Conservation (phyloP, 192 early-diverging fungal species). For the Phlyctochytrium bullatum region DNA sequence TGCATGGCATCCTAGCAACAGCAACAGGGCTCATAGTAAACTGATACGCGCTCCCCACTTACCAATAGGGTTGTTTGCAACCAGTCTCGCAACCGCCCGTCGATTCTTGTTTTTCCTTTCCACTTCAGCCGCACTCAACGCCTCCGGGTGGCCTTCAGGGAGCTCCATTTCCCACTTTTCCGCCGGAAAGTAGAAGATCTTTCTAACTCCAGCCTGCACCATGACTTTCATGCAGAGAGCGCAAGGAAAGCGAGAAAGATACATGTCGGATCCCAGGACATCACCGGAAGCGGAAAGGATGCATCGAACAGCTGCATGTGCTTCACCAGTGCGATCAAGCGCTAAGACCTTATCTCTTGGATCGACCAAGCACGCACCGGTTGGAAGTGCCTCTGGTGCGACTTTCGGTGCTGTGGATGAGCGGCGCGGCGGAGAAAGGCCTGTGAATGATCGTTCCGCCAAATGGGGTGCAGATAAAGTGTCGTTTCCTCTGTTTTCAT, state of each 20-base stretch:
- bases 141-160: not conserved
- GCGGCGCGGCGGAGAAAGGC: not conserved
- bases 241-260: slow-evolving; percentile 42
- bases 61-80: slow-evolving; percentile 42
- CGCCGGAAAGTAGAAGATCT: slow-evolving; percentile 42
- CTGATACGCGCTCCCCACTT: slow-evolving; percentile 1
- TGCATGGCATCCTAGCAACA: too few species aligned
- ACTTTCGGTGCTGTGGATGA: not conserved
- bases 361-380: slow-evolving; percentile 36
- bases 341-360: slow-evolving; percentile 25
- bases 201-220: slow-evolving; percentile 41
- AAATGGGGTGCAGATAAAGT: not conserved
- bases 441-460: not conserved
- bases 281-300: slow-evolving; percentile 23
- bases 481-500: not conserved
- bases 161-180: slow-evolving; percentile 32
- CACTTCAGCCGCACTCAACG: slow-evolving; percentile 5
- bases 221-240: slow-evolving; percentile 38
- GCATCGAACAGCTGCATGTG: slow-evolving; percentile 38
- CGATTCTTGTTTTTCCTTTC: slow-evolving; percentile 26
- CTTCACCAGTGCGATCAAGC: slow-evolving; percentile 32
- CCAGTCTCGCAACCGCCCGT: slow-evolving; percentile 24
- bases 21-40: not conserved
- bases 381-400: slow-evolving; percentile 15
- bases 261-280: slow-evolving; percentile 39